Evolutionary conservation across 2,329 filamentous ascomycete genomes (phyloP).

Genomic region (Ambrosiella cleistominuta): DNA sequence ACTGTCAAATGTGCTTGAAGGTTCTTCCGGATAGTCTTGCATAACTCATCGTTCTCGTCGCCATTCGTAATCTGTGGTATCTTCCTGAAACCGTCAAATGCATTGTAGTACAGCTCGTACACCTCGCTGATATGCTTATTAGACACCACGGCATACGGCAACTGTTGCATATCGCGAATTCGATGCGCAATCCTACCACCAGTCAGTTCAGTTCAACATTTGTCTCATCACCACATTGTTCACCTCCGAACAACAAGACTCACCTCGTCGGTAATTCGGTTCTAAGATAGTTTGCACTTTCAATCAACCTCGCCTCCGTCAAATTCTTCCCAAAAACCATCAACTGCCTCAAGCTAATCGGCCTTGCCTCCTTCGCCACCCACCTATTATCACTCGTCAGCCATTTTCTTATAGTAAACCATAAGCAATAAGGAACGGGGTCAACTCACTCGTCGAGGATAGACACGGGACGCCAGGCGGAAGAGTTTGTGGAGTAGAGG

Average conservation of each 20-base stretch:
- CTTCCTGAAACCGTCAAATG: constrained; percentile 82
- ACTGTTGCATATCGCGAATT: constrained; percentile 87
- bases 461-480: constrained; percentile 44
- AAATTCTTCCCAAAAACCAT: constrained; percentile 93
- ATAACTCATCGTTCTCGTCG: constrained; percentile 80
- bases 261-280: constrained; percentile 79
- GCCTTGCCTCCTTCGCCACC: constrained; percentile 79
- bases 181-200: constrained; percentile 66
- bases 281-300: constrained; percentile 93
- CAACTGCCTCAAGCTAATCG: constrained; percentile 90
- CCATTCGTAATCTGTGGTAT: constrained; percentile 68
- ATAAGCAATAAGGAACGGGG: not conserved
- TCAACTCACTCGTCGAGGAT: constrained; percentile 43
- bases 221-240: not conserved
- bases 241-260: constrained; percentile 12
- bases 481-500: constrained; percentile 15
- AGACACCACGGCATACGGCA: constrained; percentile 91
- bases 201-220: not conserved
- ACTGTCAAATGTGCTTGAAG: constrained; percentile 79
- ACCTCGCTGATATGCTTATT: constrained; percentile 88
- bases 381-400: constrained; percentile 40
- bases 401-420: constrained; percentile 8
- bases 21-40: constrained; percentile 59
- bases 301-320: constrained; percentile 74
- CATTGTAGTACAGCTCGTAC: constrained; percentile 90